A percentile compares a stretch with the other conserved stretches of the same genome.
phyloP scores from a whole-genome alignment of 805 yeast species.

The Cyberlindnera subsufficiens region DNA sequence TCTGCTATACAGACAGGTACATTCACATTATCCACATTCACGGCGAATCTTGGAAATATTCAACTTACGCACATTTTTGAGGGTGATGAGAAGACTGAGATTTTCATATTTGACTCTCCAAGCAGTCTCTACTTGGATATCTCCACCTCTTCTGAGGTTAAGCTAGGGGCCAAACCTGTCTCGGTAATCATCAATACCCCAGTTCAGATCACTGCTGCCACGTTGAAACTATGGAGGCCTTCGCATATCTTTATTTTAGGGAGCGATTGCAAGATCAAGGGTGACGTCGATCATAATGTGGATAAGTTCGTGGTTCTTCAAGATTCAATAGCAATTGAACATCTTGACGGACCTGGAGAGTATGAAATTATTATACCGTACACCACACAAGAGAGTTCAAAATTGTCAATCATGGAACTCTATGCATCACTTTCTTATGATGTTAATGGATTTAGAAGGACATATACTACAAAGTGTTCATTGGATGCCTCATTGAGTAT shows the following conservation, averaged over 20 bases:
- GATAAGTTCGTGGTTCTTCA: slow-evolving; percentile 1
- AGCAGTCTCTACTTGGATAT: slow-evolving; percentile 16
- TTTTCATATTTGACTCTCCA: slow-evolving; percentile 9
- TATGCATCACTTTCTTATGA: slow-evolving; percentile 11
- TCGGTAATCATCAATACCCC: slow-evolving; percentile 12
- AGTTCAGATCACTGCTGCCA: slow-evolving; percentile 2
- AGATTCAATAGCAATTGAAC: background rate
- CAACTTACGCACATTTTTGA: slow-evolving; percentile 20
- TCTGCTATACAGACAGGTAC: slow-evolving; percentile 29
- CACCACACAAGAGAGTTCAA: slow-evolving; percentile 17
- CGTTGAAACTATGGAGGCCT: slow-evolving; percentile 8
- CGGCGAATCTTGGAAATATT: slow-evolving; percentile 22
- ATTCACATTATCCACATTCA: slow-evolving; percentile 26
- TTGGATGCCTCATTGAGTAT: slow-evolving; percentile 52
- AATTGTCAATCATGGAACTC: slow-evolving; percentile 8
- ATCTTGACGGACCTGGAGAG: slow-evolving; percentile 2
- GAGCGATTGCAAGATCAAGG: slow-evolving; percentile 1
- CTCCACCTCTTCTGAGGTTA: slow-evolving; percentile 13
- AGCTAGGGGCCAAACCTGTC: slow-evolving; percentile 13
- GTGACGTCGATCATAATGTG: background rate
- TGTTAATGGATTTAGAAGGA: slow-evolving; percentile 3
- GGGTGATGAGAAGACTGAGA: background rate
- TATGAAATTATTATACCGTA: slow-evolving; percentile 30
- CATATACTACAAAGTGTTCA: slow-evolving; percentile 18
- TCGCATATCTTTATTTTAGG: slow-evolving; percentile 1